phyloP scores from a whole-genome alignment of 2,329 filamentous ascomycete genomes.

The Phialemonium atrogriseum region DNA sequence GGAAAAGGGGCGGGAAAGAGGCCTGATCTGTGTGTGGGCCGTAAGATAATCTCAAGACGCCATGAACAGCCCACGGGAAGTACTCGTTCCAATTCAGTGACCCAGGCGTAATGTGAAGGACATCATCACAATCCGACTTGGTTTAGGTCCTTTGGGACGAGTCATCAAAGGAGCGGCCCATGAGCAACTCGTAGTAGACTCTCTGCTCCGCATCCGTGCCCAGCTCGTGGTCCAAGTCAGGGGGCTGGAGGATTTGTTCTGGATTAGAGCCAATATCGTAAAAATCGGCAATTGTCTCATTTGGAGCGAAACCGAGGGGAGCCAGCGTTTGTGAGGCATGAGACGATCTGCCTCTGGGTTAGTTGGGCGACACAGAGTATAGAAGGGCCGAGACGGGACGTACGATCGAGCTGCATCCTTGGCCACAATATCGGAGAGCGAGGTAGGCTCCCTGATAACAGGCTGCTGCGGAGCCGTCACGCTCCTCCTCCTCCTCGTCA shows the following conservation, averaged over 20 bases:
- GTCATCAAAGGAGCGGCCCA: conserved; percentile 17
- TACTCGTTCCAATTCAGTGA: too few relatives aligned
- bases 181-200: conserved; percentile 28
- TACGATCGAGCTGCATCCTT: conserved; percentile 26
- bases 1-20: too few relatives aligned
- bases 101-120: too few relatives aligned
- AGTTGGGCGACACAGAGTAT: too few relatives aligned
- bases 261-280: conserved; percentile 26
- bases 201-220: conserved; percentile 25
- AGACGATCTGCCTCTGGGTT: conserved; percentile 21
- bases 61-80: too few relatives aligned
- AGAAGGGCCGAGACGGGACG: conserved; percentile 6
- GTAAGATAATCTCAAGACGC: too few relatives aligned
- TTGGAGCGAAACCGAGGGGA: conserved; percentile 26
- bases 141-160: neutral
- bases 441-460: conserved; percentile 16
- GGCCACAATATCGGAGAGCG: conserved; percentile 25
- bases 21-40: too few relatives aligned
- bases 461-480: too few relatives aligned
- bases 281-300: conserved; percentile 28
- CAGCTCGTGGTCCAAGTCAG: conserved; percentile 17
- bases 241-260: conserved; percentile 17
- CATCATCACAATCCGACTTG: too few relatives aligned
- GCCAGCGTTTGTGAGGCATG: conserved; percentile 25
- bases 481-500: too few relatives aligned